Percentiles rank a stretch among this genome's conserved stretches.
Evolutionary conservation across 768 basidiomycete genomes (phyloP).

Genomic region (Rhizopogon rudus): DNA sequence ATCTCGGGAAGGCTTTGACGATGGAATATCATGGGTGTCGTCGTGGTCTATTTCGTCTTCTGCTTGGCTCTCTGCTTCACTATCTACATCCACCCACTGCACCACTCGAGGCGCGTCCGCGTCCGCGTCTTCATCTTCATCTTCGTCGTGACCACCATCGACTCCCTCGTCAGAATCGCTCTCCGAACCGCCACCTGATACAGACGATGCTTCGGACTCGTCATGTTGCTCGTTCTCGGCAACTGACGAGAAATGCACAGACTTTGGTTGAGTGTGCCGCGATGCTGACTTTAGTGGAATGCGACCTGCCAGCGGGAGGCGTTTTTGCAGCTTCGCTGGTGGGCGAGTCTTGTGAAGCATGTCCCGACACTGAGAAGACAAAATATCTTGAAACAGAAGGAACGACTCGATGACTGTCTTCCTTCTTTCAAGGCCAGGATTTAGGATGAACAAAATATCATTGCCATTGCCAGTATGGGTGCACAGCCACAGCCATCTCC

Average conservation of each 20-base stretch:
- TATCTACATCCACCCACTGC: constrained; percentile 46
- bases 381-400: too few relatives aligned
- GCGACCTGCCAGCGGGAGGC: neutral
- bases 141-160: constrained; percentile 15
- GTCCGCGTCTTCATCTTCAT: constrained; percentile 28
- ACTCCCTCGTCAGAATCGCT: neutral
- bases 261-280: constrained; percentile 13
- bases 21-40: constrained; percentile 1
- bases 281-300: constrained; percentile 3
- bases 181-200: neutral
- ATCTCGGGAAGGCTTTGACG: constrained; percentile 9
- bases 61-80: neutral
- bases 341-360: constrained; percentile 12
- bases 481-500: too few relatives aligned
- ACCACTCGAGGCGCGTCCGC: constrained; percentile 53
- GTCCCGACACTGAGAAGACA: neutral
- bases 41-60: constrained; percentile 11
- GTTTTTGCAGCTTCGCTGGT: neutral
- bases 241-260: constrained; percentile 12
- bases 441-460: too few relatives aligned
- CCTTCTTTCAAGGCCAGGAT: too few relatives aligned
- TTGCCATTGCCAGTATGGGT: too few relatives aligned
- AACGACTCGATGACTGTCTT: too few relatives aligned
- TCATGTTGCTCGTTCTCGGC: constrained; percentile 1
- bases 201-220: neutral